Percentiles rank a stretch among this genome's conserved stretches.
Conservation (phyloP, 2,329 filamentous ascomycete genomes). For the Clarireedia hainanense region DNA sequence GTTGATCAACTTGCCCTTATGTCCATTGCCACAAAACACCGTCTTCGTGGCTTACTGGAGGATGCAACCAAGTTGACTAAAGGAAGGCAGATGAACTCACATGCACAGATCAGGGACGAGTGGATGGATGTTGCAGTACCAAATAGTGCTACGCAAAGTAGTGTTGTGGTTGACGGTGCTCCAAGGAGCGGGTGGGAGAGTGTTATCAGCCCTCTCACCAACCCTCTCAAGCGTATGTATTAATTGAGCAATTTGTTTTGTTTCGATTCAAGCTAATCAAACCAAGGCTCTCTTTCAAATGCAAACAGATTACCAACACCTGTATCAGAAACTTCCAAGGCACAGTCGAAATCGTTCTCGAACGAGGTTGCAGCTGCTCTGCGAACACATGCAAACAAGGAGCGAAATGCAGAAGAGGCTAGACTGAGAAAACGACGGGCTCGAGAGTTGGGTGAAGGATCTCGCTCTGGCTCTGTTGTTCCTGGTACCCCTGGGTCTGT, state of each 20-base stretch:
- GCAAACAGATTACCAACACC: conserved; percentile 37
- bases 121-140: conserved; percentile 64
- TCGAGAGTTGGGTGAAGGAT: conserved; percentile 45
- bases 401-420: conserved; percentile 66
- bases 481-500: conserved; percentile 54
- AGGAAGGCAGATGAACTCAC: conserved; percentile 67
- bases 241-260: conserved; percentile 11
- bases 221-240: conserved; percentile 52
- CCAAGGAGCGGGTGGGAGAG: conserved; percentile 35
- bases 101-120: conserved; percentile 69
- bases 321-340: conserved; percentile 40
- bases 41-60: conserved; percentile 66
- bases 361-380: conserved; percentile 42
- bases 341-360: conserved; percentile 36
- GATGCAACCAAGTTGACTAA: conserved; percentile 65
- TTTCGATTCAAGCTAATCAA: conserved; percentile 24
- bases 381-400: conserved; percentile 54
- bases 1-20: conserved; percentile 77
- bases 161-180: conserved; percentile 21
- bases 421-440: conserved; percentile 52
- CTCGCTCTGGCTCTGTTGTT: conserved; percentile 42
- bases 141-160: conserved; percentile 30
- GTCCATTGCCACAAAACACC: conserved; percentile 75
- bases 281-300: conserved; percentile 24
- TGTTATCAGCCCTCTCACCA: conserved; percentile 46